Conservation (phyloP, 2,329 filamentous ascomycete species). For the Epichloe hybrida region DNA sequence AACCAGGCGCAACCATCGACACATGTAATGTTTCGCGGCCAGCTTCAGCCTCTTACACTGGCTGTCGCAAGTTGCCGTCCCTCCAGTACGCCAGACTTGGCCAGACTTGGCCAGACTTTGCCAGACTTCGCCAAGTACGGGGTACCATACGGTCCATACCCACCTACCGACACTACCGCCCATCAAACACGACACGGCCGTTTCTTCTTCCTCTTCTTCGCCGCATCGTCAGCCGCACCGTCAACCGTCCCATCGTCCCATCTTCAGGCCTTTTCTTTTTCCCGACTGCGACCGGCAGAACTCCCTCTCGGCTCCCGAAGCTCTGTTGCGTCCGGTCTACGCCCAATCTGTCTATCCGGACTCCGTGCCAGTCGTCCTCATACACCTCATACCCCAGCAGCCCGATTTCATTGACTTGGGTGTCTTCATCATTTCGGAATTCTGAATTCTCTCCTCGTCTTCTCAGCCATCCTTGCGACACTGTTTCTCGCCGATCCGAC, state of each 20-base stretch:
- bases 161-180: too few species aligned
- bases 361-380: neutral
- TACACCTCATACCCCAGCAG: neutral
- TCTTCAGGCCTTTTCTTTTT: neutral
- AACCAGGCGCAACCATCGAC: neutral
- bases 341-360: neutral
- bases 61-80: slow-evolving; percentile 8
- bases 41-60: slow-evolving; percentile 7
- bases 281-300: neutral
- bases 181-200: neutral
- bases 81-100: neutral
- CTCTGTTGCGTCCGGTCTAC: neutral
- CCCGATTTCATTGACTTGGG: neutral
- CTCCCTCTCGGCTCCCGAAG: neutral
- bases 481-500: slow-evolving; percentile 6
- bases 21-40: slow-evolving; percentile 4
- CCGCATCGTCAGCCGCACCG: too few species aligned
- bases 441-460: neutral
- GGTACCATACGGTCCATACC: too few species aligned
- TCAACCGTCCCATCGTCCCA: neutral
- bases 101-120: too few species aligned
- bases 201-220: neutral
- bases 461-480: neutral
- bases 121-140: neutral
- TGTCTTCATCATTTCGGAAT: neutral